Evolutionary conservation across 495 filamentous ascomycete species (phyloP).

Genomic region (Penicillium parvum): DNA sequence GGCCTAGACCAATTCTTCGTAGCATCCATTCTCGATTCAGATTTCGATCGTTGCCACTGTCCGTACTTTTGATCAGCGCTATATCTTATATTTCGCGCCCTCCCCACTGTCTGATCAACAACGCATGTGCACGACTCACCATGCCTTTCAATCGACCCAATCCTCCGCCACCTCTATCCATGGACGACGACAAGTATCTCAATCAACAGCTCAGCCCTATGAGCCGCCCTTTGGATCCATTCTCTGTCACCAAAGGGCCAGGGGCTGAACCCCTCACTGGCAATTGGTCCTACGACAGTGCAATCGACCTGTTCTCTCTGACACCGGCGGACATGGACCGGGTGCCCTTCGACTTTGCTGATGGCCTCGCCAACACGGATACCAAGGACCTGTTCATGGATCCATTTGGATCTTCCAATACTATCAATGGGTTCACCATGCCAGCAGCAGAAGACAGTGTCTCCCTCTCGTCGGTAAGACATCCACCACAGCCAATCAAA

Average conservation of each 20-base stretch:
- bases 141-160: constrained; percentile 24
- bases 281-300: constrained; percentile 42
- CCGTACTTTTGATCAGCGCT: neutral
- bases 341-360: constrained; percentile 33
- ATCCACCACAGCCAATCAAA: neutral
- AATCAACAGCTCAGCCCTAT: constrained; percentile 23
- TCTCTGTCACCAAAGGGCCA: constrained; percentile 9
- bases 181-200: constrained; percentile 23
- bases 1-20: no score
- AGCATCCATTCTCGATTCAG: no score
- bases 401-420: constrained; percentile 28
- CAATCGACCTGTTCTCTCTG: constrained; percentile 38
- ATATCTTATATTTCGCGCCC: neutral
- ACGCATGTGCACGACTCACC: neutral
- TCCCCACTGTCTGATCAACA: neutral
- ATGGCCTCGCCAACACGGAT: constrained; percentile 29
- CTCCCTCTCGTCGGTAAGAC: constrained; percentile 34
- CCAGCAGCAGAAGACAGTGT: constrained; percentile 31
- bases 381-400: constrained; percentile 37
- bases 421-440: constrained; percentile 38
- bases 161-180: constrained; percentile 13
- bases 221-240: constrained; percentile 19
- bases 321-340: constrained; percentile 35
- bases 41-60: no score
- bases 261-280: constrained; percentile 32